phyloP scores from a whole-genome alignment of 495 filamentous ascomycete species.

The Copromyces sp. region DNA sequence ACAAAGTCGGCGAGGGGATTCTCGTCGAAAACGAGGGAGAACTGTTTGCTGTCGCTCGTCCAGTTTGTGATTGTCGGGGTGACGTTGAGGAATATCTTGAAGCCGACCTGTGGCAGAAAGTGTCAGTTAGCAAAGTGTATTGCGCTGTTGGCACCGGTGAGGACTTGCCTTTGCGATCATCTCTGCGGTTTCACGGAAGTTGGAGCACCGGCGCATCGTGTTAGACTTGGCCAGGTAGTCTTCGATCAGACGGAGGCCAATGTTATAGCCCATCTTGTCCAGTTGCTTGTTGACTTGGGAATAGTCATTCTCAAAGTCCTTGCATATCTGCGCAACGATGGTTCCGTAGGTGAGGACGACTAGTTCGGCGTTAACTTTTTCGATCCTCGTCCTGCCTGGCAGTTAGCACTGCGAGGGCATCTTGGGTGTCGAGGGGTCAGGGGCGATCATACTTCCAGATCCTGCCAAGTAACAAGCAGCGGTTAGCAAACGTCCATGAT shows the following conservation, averaged over 20 bases:
- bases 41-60: constrained; percentile 91
- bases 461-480: constrained; percentile 35
- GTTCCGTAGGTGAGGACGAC: constrained; percentile 97
- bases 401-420: constrained; percentile 3
- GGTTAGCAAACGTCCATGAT: background rate
- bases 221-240: constrained; percentile 95
- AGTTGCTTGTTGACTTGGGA: constrained; percentile 91
- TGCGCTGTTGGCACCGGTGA: background rate
- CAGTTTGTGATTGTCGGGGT: constrained; percentile 93
- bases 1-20: constrained; percentile 97
- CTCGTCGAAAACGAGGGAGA: constrained; percentile 92
- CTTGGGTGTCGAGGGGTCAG: background rate
- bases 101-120: constrained; percentile 61
- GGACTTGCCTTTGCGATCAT: constrained; percentile 80
- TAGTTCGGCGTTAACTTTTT: constrained; percentile 78
- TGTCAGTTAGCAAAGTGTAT: background rate
- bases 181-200: constrained; percentile 91
- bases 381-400: constrained; percentile 47
- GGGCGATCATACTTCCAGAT: constrained; percentile 83
- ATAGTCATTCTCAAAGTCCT: constrained; percentile 90
- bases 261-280: constrained; percentile 99
- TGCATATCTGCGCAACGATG: constrained; percentile 91
- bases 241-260: constrained; percentile 90
- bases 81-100: constrained; percentile 98
- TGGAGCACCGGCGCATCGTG: constrained; percentile 70